Percentiles rank a stretch among this genome's conserved stretches.
These are phyloP conservation scores for Trichosphaerium sp. DNA, from an alignment of 78 protist species.

Conservation along the genomic window DNA sequence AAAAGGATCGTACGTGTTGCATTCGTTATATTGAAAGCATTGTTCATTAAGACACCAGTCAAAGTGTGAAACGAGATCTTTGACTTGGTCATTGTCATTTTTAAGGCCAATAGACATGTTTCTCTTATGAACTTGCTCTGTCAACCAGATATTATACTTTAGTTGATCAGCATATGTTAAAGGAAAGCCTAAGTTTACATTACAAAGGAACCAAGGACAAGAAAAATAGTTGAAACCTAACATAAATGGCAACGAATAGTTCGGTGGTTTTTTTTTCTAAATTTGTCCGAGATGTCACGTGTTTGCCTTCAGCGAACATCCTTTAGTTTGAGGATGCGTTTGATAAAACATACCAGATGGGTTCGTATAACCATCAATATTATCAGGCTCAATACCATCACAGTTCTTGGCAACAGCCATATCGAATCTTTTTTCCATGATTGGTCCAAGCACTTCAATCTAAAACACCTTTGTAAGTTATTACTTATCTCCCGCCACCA, in stretches of 20 bases:
- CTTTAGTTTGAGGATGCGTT: neutral
- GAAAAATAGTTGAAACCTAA: too few species aligned
- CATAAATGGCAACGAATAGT: too few species aligned
- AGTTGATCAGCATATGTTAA: neutral
- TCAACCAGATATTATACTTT: neutral
- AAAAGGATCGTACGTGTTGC: neutral
- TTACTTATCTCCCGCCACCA: too few species aligned
- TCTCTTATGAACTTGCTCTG: neutral
- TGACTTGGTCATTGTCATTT: neutral
- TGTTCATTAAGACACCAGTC: neutral
- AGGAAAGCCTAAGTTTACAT: neutral
- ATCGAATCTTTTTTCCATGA: neutral
- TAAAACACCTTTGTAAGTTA: too few species aligned
- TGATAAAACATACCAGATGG: neutral
- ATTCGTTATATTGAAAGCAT: neutral
- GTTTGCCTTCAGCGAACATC: neutral
- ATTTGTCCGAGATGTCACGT: too few species aligned
- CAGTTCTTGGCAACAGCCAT: neutral
- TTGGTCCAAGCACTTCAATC: neutral
- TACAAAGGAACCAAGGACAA: too few species aligned
- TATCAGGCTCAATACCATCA: slow-evolving; percentile 3
- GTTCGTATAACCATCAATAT: neutral
- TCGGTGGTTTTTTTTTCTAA: too few species aligned
- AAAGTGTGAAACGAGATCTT: neutral
- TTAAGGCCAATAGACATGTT: neutral